Evolutionary conservation across 192 early-diverging fungal species (phyloP).

Genomic region (Phycomyces blakesleeanus): DNA sequence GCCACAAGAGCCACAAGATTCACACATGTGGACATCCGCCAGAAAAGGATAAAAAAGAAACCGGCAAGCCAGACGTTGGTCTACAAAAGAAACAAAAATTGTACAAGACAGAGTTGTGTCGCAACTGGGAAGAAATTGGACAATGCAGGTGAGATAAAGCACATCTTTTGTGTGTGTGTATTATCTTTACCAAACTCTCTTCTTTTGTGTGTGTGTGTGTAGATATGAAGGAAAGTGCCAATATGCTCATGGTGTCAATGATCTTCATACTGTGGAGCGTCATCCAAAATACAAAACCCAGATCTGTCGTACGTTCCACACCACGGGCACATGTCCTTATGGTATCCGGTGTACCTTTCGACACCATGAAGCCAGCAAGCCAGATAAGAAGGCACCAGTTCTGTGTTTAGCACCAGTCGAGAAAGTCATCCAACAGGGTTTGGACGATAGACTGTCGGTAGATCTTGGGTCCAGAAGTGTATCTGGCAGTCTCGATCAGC

Average conservation of each 20-base stretch:
- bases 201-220: constrained; percentile 9
- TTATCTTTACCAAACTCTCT: too few species aligned
- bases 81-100: constrained; percentile 29
- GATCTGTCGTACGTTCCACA: constrained; percentile 82
- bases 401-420: too few species aligned
- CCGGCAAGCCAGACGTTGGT: background rate
- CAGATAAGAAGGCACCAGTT: too few species aligned
- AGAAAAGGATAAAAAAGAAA: background rate
- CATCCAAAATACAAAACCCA: constrained; percentile 95
- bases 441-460: too few species aligned
- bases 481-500: too few species aligned
- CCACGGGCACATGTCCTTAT: constrained; percentile 83
- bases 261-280: constrained; percentile 75
- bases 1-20: background rate
- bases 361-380: constrained; percentile 43
- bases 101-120: constrained; percentile 40
- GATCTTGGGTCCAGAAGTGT: too few species aligned
- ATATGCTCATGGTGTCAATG: constrained; percentile 80
- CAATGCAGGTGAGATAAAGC: constrained; percentile 18
- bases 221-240: constrained; percentile 88
- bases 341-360: constrained; percentile 92
- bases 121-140: constrained; percentile 34
- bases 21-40: background rate
- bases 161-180: constrained; percentile 8
- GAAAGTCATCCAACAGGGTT: too few species aligned